phyloP scores from a whole-genome alignment of 805 yeast species.

The Wickerhamomyces strasburgensis region DNA sequence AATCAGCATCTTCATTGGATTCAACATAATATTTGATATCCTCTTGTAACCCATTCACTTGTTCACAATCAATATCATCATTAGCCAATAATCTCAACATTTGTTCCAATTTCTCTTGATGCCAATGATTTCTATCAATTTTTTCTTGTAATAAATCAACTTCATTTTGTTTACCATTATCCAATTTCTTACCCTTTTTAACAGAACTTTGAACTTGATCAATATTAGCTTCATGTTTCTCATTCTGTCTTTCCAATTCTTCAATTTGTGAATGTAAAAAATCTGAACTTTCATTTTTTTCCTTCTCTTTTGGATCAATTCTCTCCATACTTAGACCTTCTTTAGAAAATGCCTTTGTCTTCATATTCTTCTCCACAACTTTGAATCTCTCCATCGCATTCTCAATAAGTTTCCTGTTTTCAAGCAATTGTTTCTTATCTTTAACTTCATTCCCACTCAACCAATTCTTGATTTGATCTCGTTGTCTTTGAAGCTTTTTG shows the following conservation, averaged over 20 bases:
- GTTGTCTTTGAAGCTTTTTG: constrained; percentile 84
- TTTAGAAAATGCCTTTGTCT: constrained; percentile 89
- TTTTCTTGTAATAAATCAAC: constrained; percentile 58
- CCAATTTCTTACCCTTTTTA: constrained; percentile 50
- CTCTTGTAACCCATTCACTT: constrained; percentile 71
- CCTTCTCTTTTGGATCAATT: constrained; percentile 74
- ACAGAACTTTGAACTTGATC: constrained; percentile 38
- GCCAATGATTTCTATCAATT: constrained; percentile 73
- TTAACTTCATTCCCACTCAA: constrained; percentile 85
- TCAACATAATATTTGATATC: constrained; percentile 93
- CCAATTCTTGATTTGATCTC: constrained; percentile 97
- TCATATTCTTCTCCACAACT: constrained; percentile 87
- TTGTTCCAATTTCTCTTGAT: constrained; percentile 70
- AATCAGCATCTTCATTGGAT: constrained; percentile 87
- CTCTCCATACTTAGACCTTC: constrained; percentile 80
- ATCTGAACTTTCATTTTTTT: constrained; percentile 64
- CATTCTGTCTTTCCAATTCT: constrained; percentile 77
- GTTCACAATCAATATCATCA: constrained; percentile 73
- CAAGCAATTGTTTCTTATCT: constrained; percentile 76
- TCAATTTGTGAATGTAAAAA: constrained; percentile 71
- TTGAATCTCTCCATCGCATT: constrained; percentile 93
- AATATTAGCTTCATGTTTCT: constrained; percentile 68
- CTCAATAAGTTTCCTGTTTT: constrained; percentile 66
- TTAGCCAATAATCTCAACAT: constrained; percentile 73
- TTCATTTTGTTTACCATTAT: constrained; percentile 42